These are phyloP conservation scores for Podospora pseudoanserina DNA, from an alignment of 495 filamentous ascomycete species.

Conservation along the genomic window DNA sequence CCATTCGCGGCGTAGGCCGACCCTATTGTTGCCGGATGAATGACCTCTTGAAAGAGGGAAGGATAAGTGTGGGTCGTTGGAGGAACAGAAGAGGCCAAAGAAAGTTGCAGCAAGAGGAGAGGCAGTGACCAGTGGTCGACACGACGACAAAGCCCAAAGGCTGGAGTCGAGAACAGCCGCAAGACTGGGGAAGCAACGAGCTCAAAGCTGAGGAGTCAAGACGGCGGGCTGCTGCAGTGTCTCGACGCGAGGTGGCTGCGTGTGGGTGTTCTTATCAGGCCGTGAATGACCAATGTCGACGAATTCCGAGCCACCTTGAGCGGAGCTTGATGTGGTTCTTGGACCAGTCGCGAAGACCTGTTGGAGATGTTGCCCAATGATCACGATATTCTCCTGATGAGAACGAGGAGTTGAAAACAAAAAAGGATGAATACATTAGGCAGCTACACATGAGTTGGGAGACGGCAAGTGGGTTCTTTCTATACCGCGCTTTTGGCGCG, in stretches of 20 bases:
- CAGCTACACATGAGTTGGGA: background rate
- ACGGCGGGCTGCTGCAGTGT: background rate
- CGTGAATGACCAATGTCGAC: slow-evolving; percentile 19
- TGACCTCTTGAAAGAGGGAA: slow-evolving; percentile 9
- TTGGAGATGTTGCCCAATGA: background rate
- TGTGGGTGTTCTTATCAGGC: slow-evolving; percentile 10
- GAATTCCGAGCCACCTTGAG: slow-evolving; percentile 12
- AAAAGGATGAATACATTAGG: background rate
- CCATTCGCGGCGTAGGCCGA: slow-evolving; percentile 26
- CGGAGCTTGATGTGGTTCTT: background rate
- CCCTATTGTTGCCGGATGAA: slow-evolving; percentile 23
- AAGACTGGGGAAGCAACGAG: background rate
- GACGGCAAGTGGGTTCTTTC: background rate
- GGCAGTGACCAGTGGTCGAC: background rate
- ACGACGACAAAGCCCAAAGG: slow-evolving; percentile 8
- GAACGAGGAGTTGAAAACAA: background rate
- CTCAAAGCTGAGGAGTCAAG: background rate
- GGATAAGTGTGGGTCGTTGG: background rate
- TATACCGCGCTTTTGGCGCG: background rate
- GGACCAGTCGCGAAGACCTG: background rate
- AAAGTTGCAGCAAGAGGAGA: background rate
- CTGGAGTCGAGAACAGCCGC: background rate
- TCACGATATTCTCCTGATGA: background rate
- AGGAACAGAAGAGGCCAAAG: slow-evolving; percentile 7
- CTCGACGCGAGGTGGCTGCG: slow-evolving; percentile 13